Base-by-base conservation (phyloP, 164 flowering plant genomes). In the Vitis cinerea region DNA sequence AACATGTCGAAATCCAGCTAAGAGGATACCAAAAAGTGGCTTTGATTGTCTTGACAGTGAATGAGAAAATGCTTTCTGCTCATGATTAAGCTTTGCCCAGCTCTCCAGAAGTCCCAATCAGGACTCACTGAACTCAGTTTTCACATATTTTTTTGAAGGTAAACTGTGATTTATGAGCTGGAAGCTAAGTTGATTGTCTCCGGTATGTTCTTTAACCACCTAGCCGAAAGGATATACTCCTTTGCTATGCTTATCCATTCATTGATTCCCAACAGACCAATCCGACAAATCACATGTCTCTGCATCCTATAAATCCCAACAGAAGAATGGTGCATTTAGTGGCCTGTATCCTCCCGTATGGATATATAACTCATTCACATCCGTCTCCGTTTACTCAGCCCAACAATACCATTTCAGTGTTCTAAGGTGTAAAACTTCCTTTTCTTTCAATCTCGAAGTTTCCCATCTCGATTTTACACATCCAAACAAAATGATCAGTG, bases 261-360 rank as follows among this genome's bases (percentile, higher is more conserved):
- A 37, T 37, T 37, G 5, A 37, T 37, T 37, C 44, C 7, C 4
- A 37, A 6, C 44, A 37, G 44, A 37, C 7, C 44, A 37, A 37
- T 37, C 10, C 44, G 6, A 63, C 16, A 30, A 19, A 17, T 30
- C 66, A 64, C 66, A 50, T 50, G 66, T 44, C 9, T 64, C 13
- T 64, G 66, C 66, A 64, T 3, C 55, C 66, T 54, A 64, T 50
- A 29, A 63, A 50, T 17, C 50, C 8, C 55, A 16, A 48, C 56
- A 64, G 23, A 44, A 64, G 9, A 57, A 51, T 50, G 57, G 48
- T 11, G 14, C 67, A 23, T 64, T 50, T 14, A 44, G 14, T 8
- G 15, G 51, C 10, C 1, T 62, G 53, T 47, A 11, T 17, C 27
- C 19, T 5, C 17, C 17, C 17, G 9, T 12, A 17, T 23, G 58